A percentile compares a stretch with the other conserved stretches of the same genome.
These are phyloP conservation scores for Plasmodiophora brassicae DNA, from an alignment of 208 protist genomes.

Conservation along the genomic window DNA sequence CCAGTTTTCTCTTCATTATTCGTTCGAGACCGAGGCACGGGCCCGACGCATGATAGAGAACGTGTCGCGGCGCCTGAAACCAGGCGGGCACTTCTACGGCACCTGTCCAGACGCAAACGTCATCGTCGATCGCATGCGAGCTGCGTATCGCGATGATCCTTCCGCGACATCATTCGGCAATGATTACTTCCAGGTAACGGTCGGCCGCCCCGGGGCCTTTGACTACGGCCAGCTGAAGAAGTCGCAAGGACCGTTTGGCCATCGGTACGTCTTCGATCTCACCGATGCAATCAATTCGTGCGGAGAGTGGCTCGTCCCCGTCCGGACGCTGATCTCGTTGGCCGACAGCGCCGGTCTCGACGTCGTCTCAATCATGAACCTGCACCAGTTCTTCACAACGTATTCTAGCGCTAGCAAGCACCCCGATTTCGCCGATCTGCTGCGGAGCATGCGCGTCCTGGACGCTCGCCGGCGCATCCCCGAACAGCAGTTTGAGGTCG, in stretches of 20 bases:
- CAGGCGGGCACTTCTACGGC: not conserved
- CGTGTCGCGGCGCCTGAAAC: not conserved
- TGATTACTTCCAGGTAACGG: not conserved
- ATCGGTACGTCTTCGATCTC: not conserved
- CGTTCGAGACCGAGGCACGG: not conserved
- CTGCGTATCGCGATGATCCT: not conserved
- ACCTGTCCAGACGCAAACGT: not conserved
- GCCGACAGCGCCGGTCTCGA: not conserved
- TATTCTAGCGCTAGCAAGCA: not conserved
- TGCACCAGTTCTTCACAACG: not conserved
- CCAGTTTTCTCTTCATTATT: not conserved
- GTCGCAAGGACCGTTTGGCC: not conserved
- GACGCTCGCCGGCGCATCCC: not conserved
- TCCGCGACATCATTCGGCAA: not conserved
- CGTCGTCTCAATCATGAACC: not conserved
- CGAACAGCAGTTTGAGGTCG: not conserved
- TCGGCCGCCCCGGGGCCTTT: not conserved
- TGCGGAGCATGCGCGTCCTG: not conserved
- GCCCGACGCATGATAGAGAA: not conserved
- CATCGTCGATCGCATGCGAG: not conserved
- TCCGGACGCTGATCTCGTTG: not conserved
- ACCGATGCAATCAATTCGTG: not conserved
- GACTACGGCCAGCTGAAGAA: not conserved
- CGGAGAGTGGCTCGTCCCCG: not conserved
- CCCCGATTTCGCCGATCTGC: not conserved